phyloP scores from a whole-genome alignment of 108 stramenopile species.

The Fragilaria crotonensis region DNA sequence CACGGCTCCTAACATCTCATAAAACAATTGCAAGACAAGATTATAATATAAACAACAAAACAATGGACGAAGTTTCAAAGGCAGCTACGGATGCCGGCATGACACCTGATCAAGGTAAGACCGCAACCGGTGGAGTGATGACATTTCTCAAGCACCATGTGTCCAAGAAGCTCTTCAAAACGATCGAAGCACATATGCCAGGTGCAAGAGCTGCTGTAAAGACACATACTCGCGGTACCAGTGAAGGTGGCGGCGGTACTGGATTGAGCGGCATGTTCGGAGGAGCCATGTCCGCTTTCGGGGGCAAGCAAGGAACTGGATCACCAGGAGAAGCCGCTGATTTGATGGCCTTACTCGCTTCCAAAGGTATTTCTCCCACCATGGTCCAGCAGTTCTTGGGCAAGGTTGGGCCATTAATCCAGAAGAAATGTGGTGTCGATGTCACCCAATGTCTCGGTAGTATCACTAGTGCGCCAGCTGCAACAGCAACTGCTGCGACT shows the following conservation, averaged over 20 bases:
- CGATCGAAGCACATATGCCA: conserved; percentile 2
- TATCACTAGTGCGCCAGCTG: background rate
- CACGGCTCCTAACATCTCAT: no score
- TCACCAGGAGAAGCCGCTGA: background rate
- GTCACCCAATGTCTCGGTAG: conserved; percentile 1
- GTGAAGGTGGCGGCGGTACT: no score
- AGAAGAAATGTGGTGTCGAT: conserved; percentile 9
- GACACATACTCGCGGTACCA: background rate
- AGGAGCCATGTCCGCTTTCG: background rate
- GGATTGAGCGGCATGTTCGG: background rate
- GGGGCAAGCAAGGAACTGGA: no score
- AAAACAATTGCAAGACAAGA: no score
- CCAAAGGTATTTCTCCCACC: conserved; percentile 1
- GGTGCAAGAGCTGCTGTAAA: conserved; percentile 3
- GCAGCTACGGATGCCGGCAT: conserved; percentile 8
- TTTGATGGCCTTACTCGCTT: background rate
- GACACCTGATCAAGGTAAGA: conserved; percentile 4
- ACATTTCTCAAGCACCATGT: conserved; percentile 4
- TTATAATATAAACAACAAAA: no score
- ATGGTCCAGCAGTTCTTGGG: conserved; percentile 2
- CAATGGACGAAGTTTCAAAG: conserved; percentile 10
- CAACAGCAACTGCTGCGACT: background rate
- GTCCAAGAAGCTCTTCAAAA: background rate
- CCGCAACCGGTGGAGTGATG: conserved; percentile 5
- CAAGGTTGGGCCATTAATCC: background rate